Base-by-base conservation (phyloP, 1,284 basidiomycete genomes). In the Apiotrichum montevideense region DNA sequence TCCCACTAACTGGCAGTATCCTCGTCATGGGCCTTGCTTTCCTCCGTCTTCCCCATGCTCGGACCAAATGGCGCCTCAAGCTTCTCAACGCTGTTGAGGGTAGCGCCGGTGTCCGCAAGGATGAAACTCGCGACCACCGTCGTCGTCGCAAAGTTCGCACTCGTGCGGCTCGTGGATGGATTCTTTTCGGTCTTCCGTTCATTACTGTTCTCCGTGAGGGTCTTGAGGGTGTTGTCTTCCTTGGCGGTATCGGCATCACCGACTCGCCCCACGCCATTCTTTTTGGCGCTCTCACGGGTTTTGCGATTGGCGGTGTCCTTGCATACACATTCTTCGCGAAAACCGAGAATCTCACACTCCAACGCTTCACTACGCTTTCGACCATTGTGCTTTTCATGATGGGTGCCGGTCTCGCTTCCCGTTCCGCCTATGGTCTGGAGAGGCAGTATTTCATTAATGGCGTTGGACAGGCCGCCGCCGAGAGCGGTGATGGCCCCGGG, bases 171-270 rank as follows among this genome's bases (percentile, higher is more conserved):
- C 54, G 60, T 10, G 60, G 60, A 11, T 66, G 61, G 83, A 82
- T 85, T 1, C 80, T 95, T 29, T 90, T 95, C 77, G 72, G 90
- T 42, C 80, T 95, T 3, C 91, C 91, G 0, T 77, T 92, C 60
- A 82, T 94, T 68, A 93, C 91, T 3, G 88, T 95, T 40, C 79
- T 94, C 42, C 86, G 92, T 54, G 92, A 95, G 79, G 91, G 90
- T 57, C 79, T 95, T 61, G 92, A 95, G 75, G 90, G 88, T 0
- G 86, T 94, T 53, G 80, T 95, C 55, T 94, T 94, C 72, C 87
- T 94, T 44, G 88, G 90, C 9, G 90, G 91, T 46, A 90, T 79
- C 35, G 67, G 68, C 9, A 53, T 72, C 44, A 65, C 66, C 39
- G 62, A 66, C 54, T 65, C 51, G 37, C 58, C 62, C 0, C 43